Conservation (phyloP, 805 yeast species). For the Wickerhamiella cacticola region DNA sequence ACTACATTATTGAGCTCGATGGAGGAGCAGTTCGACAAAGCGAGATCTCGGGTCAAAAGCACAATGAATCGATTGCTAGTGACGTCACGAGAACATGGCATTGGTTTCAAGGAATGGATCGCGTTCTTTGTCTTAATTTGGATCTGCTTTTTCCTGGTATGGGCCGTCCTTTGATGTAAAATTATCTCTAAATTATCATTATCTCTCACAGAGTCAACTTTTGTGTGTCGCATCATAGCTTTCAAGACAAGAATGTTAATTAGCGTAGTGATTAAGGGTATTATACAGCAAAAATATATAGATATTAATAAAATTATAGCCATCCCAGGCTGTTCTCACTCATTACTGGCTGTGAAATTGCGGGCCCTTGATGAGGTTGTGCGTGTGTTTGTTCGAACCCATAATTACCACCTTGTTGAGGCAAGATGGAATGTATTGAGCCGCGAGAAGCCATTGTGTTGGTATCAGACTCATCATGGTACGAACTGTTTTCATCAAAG, state of each 20-base stretch:
- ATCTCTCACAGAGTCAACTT: too few species aligned
- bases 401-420: conserved; percentile 3
- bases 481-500: conserved; percentile 9
- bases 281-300: conserved; percentile 5
- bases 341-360: conserved; percentile 18
- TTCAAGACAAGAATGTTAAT: too few species aligned
- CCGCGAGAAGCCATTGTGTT: conserved; percentile 7
- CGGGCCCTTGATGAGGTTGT: conserved; percentile 7
- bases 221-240: too few species aligned
- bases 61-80: conserved; percentile 47
- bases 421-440: conserved; percentile 8
- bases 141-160: conserved; percentile 41
- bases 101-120: conserved; percentile 55
- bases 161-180: conserved; percentile 23
- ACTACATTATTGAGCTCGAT: conserved; percentile 36
- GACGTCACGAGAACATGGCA: conserved; percentile 53
- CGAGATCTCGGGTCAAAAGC: conserved; percentile 37
- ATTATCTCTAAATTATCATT: background rate
- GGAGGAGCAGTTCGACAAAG: conserved; percentile 37
- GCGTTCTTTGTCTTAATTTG: conserved; percentile 36
- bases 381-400: conserved; percentile 3
- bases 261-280: too few species aligned
- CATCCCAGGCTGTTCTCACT: conserved; percentile 18
- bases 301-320: conserved; percentile 10
- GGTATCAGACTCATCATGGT: conserved; percentile 12